phyloP scores from a whole-genome alignment of 306 rosid species.

The Medicago lupulina region DNA sequence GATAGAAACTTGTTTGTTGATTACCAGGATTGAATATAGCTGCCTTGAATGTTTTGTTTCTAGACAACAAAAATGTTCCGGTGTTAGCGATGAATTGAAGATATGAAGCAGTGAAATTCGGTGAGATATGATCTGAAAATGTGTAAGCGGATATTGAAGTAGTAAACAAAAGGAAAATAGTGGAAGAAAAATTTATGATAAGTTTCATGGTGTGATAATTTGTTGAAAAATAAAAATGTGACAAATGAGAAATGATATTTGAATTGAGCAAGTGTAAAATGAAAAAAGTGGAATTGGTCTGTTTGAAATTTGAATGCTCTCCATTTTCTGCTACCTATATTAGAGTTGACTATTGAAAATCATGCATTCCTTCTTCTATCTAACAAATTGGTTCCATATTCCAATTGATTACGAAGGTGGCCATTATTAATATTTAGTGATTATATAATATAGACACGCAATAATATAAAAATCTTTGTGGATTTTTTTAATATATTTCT shows the following conservation, averaged over 20 bases:
- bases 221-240: constrained; percentile 35
- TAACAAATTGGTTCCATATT: constrained; percentile 51
- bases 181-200: constrained; percentile 39
- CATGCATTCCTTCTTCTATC: constrained; percentile 30
- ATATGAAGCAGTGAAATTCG: constrained; percentile 68
- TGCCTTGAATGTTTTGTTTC: constrained; percentile 65
- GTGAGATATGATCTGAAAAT: constrained; percentile 54
- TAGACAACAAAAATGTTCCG: constrained; percentile 76
- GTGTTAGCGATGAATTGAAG: constrained; percentile 47
- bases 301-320: constrained; percentile 41
- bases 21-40: constrained; percentile 61
- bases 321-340: constrained; percentile 42
- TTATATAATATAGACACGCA: constrained; percentile 41
- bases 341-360: constrained; percentile 59
- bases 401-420: constrained; percentile 45
- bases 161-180: constrained; percentile 44
- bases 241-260: constrained; percentile 38
- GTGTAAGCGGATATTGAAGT: constrained; percentile 49
- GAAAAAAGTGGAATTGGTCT: constrained; percentile 44
- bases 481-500: constrained; percentile 19
- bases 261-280: constrained; percentile 32
- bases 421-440: constrained; percentile 46
- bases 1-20: constrained; percentile 60
- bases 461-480: constrained; percentile 39
- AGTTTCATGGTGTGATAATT: constrained; percentile 67